phyloP scores from a whole-genome alignment of 805 yeast species.

The Barnettozyma californica region DNA sequence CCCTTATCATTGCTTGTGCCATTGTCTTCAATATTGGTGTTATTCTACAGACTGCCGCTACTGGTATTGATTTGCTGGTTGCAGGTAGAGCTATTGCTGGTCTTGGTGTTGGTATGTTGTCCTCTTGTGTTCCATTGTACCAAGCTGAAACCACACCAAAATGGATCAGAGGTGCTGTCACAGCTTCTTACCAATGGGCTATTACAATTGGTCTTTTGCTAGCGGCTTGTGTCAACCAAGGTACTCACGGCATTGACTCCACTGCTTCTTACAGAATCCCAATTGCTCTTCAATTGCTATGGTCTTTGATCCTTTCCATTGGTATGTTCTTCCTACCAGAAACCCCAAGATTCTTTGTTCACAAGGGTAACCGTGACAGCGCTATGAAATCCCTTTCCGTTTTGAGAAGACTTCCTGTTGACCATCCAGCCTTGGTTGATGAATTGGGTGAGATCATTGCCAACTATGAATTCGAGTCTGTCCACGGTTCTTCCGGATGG shows the following conservation, averaged over 20 bases:
- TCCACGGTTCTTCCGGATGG: conserved; percentile 25
- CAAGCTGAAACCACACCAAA: conserved; percentile 79
- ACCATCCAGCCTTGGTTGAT: conserved; percentile 39
- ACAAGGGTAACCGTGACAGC: conserved; percentile 45
- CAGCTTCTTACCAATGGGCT: conserved; percentile 70
- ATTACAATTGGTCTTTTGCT: conserved; percentile 67
- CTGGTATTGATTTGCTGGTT: conserved; percentile 44
- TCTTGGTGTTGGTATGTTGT: conserved; percentile 65
- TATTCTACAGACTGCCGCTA: conserved; percentile 41
- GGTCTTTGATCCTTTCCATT: conserved; percentile 53
- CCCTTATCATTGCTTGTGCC: conserved; percentile 39
- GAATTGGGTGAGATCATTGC: conserved; percentile 46
- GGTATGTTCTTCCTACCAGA: conserved; percentile 74
- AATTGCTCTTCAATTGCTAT: conserved; percentile 62
- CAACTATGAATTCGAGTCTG: conserved; percentile 40
- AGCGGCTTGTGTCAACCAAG: conserved; percentile 68
- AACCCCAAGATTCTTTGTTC: conserved; percentile 66
- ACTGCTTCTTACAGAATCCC: conserved; percentile 72
- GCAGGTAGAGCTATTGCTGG: conserved; percentile 71
- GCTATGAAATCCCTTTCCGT: conserved; percentile 53
- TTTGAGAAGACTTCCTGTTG: conserved; percentile 44
- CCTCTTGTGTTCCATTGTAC: conserved; percentile 70
- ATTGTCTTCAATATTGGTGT: conserved; percentile 49
- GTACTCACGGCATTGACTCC: conserved; percentile 47
- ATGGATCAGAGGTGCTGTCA: conserved; percentile 74